Conservation (phyloP, 805 yeast species). For the Cyberlindnera sargentensis region DNA sequence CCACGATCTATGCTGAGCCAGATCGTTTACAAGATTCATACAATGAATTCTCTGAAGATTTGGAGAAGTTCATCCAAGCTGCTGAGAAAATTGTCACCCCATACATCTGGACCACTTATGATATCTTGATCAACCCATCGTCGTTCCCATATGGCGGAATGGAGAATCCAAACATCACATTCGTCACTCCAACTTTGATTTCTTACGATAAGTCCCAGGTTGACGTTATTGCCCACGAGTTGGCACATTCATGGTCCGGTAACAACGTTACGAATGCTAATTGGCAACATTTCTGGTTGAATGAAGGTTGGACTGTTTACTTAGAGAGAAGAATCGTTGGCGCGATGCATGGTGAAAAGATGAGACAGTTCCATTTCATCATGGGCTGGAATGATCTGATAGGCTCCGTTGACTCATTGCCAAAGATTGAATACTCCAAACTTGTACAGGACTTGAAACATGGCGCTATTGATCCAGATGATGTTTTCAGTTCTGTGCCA, state of each 20-base stretch:
- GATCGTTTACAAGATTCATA: conserved; percentile 57
- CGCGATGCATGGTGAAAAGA: conserved; percentile 39
- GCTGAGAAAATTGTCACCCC: conserved; percentile 73
- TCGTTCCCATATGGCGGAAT: conserved; percentile 87
- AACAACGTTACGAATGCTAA: conserved; percentile 84
- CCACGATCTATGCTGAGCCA: conserved; percentile 77
- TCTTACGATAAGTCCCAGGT: conserved; percentile 82
- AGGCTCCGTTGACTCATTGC: conserved; percentile 60
- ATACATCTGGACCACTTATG: conserved; percentile 82
- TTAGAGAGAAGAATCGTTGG: conserved; percentile 71
- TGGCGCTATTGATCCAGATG: conserved; percentile 72
- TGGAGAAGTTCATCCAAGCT: conserved; percentile 68
- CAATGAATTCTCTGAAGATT: conserved; percentile 74
- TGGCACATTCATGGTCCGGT: conserved; percentile 92
- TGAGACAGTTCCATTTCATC: conserved; percentile 74
- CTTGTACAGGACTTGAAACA: conserved; percentile 68
- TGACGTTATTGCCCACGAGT: conserved; percentile 87
- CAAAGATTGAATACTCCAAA: conserved; percentile 46
- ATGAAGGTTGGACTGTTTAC: conserved; percentile 96
- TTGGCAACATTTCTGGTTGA: conserved; percentile 93
- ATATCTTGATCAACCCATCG: conserved; percentile 72
- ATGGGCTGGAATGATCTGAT: conserved; percentile 85
- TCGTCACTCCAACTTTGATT: conserved; percentile 83
- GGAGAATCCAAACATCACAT: conserved; percentile 90
- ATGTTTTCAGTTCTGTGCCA: conserved; percentile 80